Conservation (phyloP, 1,139 yeast species). For the Yamadazyma taylorii region DNA sequence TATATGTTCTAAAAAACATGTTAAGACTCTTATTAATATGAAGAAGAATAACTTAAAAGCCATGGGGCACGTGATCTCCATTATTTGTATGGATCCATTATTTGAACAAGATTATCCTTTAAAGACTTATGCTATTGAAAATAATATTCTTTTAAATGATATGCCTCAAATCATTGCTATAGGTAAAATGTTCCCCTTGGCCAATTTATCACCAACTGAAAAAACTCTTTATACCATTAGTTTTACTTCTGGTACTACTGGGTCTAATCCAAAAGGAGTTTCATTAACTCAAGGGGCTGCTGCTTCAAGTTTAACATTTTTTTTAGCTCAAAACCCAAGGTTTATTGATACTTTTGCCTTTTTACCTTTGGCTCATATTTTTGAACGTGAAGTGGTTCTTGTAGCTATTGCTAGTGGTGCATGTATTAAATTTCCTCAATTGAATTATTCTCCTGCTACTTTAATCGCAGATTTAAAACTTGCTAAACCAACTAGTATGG, state of each 20-base stretch:
- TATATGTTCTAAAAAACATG: conserved; percentile 32
- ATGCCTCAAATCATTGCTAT: conserved; percentile 31
- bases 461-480: conserved; percentile 38
- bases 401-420: conserved; percentile 27
- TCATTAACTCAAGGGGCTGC: conserved; percentile 31
- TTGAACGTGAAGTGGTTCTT: conserved; percentile 43
- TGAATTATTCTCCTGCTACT: conserved; percentile 35
- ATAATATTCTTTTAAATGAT: conserved; percentile 29
- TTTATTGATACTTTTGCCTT: conserved; percentile 30
- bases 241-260: conserved; percentile 46
- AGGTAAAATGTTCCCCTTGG: conserved; percentile 26
- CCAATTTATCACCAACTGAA: conserved; percentile 27
- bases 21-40: conserved; percentile 25
- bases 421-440: conserved; percentile 43
- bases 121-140: conserved; percentile 21
- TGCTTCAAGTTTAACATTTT: conserved; percentile 27
- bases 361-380: conserved; percentile 73
- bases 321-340: conserved; percentile 17
- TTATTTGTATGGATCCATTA: conserved; percentile 39
- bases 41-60: conserved; percentile 25
- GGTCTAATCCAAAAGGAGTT: conserved; percentile 43
- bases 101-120: conserved; percentile 19
- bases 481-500: conserved; percentile 35
- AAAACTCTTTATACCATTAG: conserved; percentile 38
- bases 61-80: conserved; percentile 29